A percentile compares a stretch with the other conserved stretches of the same genome.
Conservation (phyloP, 2,329 filamentous ascomycete species). For the Fusarium napiforme region DNA sequence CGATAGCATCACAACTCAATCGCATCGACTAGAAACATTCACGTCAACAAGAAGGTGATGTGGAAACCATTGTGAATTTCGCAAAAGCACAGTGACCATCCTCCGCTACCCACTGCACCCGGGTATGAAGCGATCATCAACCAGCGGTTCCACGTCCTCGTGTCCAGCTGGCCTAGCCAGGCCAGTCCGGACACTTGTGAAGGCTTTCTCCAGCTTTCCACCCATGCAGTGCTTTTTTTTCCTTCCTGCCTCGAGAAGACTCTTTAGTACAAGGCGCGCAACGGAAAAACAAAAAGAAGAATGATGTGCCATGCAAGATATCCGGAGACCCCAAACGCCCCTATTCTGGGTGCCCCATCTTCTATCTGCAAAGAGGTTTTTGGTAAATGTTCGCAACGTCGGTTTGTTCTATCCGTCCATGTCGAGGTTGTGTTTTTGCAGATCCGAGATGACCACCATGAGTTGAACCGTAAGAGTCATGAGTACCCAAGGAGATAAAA, state of each 20-base stretch:
- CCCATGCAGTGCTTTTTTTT: slow-evolving; percentile 62
- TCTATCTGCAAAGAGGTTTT: slow-evolving; percentile 72
- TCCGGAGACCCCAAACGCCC: slow-evolving; percentile 83
- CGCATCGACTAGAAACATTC: slow-evolving; percentile 26
- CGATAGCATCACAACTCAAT: slow-evolving; percentile 32
- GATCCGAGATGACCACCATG: slow-evolving; percentile 68
- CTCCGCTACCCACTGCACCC: slow-evolving; percentile 60
- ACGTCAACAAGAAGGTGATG: slow-evolving; percentile 39
- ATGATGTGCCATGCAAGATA: slow-evolving; percentile 77
- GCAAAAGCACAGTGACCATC: slow-evolving; percentile 66
- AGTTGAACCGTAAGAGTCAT: slow-evolving; percentile 62
- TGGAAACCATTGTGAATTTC: slow-evolving; percentile 70
- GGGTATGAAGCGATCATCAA: slow-evolving; percentile 73
- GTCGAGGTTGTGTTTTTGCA: slow-evolving; percentile 64
- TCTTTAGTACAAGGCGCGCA: slow-evolving; percentile 59
- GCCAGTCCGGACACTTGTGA: slow-evolving; percentile 64
- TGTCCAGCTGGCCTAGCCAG: slow-evolving; percentile 54
- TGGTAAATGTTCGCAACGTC: slow-evolving; percentile 56
- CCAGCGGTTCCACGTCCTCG: slow-evolving; percentile 71
- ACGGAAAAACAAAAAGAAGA: slow-evolving; percentile 61
- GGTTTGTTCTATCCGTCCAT: slow-evolving; percentile 61
- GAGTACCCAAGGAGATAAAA: slow-evolving; percentile 61
- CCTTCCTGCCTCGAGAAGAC: slow-evolving; percentile 55
- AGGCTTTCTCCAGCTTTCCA: slow-evolving; percentile 69
- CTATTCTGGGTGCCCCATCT: slow-evolving; percentile 73